phyloP scores from a whole-genome alignment of 169 alveolate genomes.

The Plasmodium vinckei region DNA sequence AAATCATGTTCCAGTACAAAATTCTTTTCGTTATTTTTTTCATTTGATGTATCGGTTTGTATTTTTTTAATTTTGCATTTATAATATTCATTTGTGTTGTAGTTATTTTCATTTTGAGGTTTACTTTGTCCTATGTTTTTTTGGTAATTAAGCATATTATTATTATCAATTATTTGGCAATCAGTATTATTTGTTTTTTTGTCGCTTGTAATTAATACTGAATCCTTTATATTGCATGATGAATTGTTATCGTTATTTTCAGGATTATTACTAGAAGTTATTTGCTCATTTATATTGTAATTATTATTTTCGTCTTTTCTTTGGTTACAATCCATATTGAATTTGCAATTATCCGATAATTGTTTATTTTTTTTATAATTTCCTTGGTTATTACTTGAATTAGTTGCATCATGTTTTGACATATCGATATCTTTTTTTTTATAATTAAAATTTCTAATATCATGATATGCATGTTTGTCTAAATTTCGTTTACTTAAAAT shows the following conservation, averaged over 20 bases:
- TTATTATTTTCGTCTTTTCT: constrained; percentile 5
- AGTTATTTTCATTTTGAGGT: not conserved
- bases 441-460: constrained; percentile 64
- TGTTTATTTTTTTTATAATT: constrained; percentile 15
- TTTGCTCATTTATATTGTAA: not conserved
- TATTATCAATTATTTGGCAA: not conserved
- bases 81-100: constrained; percentile 2
- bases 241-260: constrained; percentile 8
- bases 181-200: not conserved
- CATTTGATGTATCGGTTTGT: not conserved
- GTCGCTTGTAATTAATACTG: not conserved
- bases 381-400: constrained; percentile 31
- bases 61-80: constrained; percentile 27
- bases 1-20: not conserved
- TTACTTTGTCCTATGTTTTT: no score
- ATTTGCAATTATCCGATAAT: constrained; percentile 7
- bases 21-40: not conserved
- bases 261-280: not conserved
- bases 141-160: not conserved
- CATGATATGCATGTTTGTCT: constrained; percentile 73
- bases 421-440: constrained; percentile 31
- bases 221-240: constrained; percentile 1
- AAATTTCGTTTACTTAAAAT: constrained; percentile 61
- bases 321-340: constrained; percentile 6
- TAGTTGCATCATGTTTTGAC: constrained; percentile 10